Conservation (phyloP, 2,329 filamentous ascomycete species). For the Drechslerella dactyloides region DNA sequence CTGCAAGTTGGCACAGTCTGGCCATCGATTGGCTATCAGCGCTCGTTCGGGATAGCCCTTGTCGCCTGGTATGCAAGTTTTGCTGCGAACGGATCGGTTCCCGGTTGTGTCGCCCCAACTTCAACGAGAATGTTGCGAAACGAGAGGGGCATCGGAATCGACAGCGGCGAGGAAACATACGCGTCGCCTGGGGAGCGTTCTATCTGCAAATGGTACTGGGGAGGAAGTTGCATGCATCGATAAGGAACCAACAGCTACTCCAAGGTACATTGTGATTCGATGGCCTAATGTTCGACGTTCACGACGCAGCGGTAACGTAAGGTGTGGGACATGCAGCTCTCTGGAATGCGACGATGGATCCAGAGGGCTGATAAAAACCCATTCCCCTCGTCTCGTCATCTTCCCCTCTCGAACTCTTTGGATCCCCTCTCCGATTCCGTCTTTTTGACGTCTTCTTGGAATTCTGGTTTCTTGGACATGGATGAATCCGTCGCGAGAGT, state of each 20-base stretch:
- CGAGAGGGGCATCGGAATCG: constrained; percentile 27
- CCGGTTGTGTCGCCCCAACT: constrained; percentile 42
- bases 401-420: constrained; percentile 6
- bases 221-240: not conserved
- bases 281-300: too few relatives aligned
- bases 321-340: not conserved
- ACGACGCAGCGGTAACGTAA: not conserved
- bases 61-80: constrained; percentile 39
- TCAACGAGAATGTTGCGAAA: constrained; percentile 44
- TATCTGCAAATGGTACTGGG: constrained; percentile 8
- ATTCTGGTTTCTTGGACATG: constrained; percentile 35
- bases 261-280: not conserved
- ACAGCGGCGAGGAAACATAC: constrained; percentile 26
- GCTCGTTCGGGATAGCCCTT: constrained; percentile 27
- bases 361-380: constrained; percentile 5
- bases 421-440: constrained; percentile 22
- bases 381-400: not conserved
- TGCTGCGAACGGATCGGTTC: constrained; percentile 44
- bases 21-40: constrained; percentile 40
- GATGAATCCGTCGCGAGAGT: constrained; percentile 49
- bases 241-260: not conserved
- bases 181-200: not conserved
- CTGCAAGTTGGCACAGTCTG: constrained; percentile 22
- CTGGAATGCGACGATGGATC: not conserved
- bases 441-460: constrained; percentile 37